Percentiles rank a stretch among this genome's conserved stretches.
These are phyloP conservation scores for Leccinum subgranulosum DNA, from an alignment of 768 basidiomycete genomes.

Conservation along the genomic window DNA sequence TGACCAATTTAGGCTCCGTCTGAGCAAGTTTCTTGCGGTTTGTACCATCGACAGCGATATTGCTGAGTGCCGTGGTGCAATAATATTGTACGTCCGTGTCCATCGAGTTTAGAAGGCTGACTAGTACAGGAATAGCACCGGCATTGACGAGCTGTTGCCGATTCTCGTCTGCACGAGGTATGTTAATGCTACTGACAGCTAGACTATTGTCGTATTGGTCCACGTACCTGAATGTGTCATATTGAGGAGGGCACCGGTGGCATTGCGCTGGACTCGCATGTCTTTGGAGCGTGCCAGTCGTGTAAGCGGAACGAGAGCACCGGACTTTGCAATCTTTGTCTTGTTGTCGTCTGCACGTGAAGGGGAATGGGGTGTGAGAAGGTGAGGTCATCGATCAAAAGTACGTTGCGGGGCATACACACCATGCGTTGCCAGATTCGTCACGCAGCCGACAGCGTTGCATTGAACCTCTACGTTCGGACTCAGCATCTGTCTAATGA, in stretches of 20 bases:
- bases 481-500: slow-evolving; percentile 98
- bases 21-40: slow-evolving; percentile 95
- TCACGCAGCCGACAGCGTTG: slow-evolving; percentile 98
- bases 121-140: slow-evolving; percentile 96
- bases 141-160: slow-evolving; percentile 97
- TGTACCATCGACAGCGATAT: slow-evolving; percentile 94
- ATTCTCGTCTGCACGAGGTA: slow-evolving; percentile 77
- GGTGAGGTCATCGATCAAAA: slow-evolving; percentile 1
- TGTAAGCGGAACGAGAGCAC: slow-evolving; percentile 95
- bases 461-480: slow-evolving; percentile 99
- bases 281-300: slow-evolving; percentile 96
- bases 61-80: slow-evolving; percentile 96
- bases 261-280: slow-evolving; percentile 98
- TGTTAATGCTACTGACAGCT: slow-evolving; percentile 3
- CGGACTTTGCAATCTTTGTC: slow-evolving; percentile 99
- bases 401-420: slow-evolving; percentile 24
- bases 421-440: slow-evolving; percentile 98
- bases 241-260: slow-evolving; percentile 95
- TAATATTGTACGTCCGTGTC: slow-evolving; percentile 99
- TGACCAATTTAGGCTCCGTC: slow-evolving; percentile 91
- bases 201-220: not conserved
- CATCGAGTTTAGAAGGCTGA: slow-evolving; percentile 87
- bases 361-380: slow-evolving; percentile 1
- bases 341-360: slow-evolving; percentile 88
- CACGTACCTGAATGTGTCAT: slow-evolving; percentile 96